A percentile compares a stretch with the other conserved stretches of the same genome.
Conservation (phyloP, 495 filamentous ascomycete genomes). For the Endocarpon pusillum region DNA sequence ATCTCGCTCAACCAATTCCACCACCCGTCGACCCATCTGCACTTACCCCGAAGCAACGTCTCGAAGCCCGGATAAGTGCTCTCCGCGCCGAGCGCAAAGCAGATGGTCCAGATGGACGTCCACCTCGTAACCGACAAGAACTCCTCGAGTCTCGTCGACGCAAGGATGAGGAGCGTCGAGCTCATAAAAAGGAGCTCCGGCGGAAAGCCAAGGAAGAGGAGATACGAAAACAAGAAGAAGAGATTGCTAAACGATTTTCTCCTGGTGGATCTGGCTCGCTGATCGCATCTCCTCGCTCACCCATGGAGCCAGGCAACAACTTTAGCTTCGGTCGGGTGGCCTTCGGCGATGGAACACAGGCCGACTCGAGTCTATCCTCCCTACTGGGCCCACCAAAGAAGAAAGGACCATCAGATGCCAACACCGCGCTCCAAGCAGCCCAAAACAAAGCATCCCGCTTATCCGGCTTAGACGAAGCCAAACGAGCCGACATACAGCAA, state of each 20-base stretch:
- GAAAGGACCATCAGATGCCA: constrained; percentile 64
- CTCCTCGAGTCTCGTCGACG: constrained; percentile 74
- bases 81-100: constrained; percentile 71
- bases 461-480: constrained; percentile 49
- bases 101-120: constrained; percentile 58
- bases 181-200: constrained; percentile 69
- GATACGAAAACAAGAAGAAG: constrained; percentile 47
- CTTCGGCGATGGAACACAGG: constrained; percentile 67
- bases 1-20: constrained; percentile 20
- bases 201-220: constrained; percentile 61
- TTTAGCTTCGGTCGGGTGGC: constrained; percentile 77
- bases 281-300: constrained; percentile 35
- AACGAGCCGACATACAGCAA: constrained; percentile 70
- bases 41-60: constrained; percentile 50
- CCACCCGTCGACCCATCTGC: constrained; percentile 29
- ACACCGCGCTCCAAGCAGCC: constrained; percentile 50
- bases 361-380: constrained; percentile 46
- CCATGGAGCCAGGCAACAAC: constrained; percentile 37
- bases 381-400: constrained; percentile 43
- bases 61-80: constrained; percentile 64
- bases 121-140: constrained; percentile 68
- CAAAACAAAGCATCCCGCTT: constrained; percentile 60
- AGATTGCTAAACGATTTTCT: constrained; percentile 38
- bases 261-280: constrained; percentile 36
- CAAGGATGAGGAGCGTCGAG: constrained; percentile 70